Evolutionary conservation across 805 yeast genomes (phyloP).

Genomic region (Nakazawaea populi): DNA sequence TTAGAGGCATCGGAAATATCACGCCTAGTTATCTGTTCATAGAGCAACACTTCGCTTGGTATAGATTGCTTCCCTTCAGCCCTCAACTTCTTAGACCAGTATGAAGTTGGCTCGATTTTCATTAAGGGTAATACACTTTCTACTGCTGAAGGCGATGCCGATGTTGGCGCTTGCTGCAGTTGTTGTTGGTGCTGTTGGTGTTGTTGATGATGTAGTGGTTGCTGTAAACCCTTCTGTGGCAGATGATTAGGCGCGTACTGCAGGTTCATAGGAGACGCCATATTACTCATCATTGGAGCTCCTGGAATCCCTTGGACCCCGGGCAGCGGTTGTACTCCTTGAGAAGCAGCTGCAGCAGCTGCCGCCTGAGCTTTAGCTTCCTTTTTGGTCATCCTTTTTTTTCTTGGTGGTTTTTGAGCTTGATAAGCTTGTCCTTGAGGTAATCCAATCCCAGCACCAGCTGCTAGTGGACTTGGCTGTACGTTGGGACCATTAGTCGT

Average conservation of each 20-base stretch:
- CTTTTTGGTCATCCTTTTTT: constrained; percentile 7
- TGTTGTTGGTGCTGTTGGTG: constrained; percentile 19
- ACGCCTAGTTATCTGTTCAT: constrained; percentile 49
- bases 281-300: constrained; percentile 13
- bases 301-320: constrained; percentile 2
- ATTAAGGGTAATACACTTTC: constrained; percentile 14
- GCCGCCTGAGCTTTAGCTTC: constrained; percentile 9
- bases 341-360: constrained; percentile 8
- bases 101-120: constrained; percentile 26
- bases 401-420: constrained; percentile 1
- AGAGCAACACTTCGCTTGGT: constrained; percentile 44
- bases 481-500: too few species aligned
- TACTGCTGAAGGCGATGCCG: constrained; percentile 21
- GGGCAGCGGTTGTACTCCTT: neutral
- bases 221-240: constrained; percentile 11
- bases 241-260: constrained; percentile 3
- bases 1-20: constrained; percentile 28
- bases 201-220: constrained; percentile 13
- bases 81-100: constrained; percentile 50
- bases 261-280: constrained; percentile 12
- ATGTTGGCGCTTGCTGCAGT: constrained; percentile 17
- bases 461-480: neutral
- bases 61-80: constrained; percentile 32
- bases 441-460: neutral
- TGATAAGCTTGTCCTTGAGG: too few species aligned